Evolutionary conservation across 1,284 basidiomycete species (phyloP).

Genomic region (Ustilago hordei): DNA sequence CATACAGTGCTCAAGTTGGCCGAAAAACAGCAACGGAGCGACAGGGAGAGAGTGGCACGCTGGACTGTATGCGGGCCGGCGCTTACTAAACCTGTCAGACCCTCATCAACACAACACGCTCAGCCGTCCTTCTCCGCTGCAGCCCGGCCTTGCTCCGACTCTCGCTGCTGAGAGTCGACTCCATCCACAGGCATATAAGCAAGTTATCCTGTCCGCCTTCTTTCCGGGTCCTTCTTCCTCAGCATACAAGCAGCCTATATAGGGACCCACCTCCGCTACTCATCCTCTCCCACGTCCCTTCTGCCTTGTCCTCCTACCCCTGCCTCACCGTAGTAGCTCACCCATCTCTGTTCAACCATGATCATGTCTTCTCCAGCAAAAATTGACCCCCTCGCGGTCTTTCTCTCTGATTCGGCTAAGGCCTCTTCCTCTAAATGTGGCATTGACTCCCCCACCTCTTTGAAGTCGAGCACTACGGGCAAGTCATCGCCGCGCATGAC

Average conservation of each 20-base stretch:
- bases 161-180: slow-evolving; percentile 2
- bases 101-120: slow-evolving; percentile 20
- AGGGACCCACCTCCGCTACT: background rate
- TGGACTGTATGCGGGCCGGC: background rate
- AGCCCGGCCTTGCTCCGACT: background rate
- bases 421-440: background rate
- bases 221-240: background rate
- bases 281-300: background rate
- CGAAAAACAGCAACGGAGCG: too few species aligned
- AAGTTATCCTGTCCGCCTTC: background rate
- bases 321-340: background rate
- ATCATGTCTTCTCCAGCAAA: slow-evolving; percentile 20
- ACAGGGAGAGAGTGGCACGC: background rate
- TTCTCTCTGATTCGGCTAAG: slow-evolving; percentile 1
- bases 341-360: slow-evolving; percentile 12
- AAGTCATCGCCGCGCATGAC: background rate
- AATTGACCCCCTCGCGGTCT: slow-evolving; percentile 4
- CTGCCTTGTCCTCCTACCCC: background rate
- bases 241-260: slow-evolving; percentile 1
- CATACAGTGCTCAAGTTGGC: slow-evolving; percentile 1
- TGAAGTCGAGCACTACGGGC: background rate
- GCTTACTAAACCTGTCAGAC: slow-evolving; percentile 20
- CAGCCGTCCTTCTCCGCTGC: slow-evolving; percentile 1
- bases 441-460: background rate
- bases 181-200: slow-evolving; percentile 13